Evolutionary conservation across 73 alveolate genomes (phyloP).

Genomic region (Paramecium biaurelia): DNA sequence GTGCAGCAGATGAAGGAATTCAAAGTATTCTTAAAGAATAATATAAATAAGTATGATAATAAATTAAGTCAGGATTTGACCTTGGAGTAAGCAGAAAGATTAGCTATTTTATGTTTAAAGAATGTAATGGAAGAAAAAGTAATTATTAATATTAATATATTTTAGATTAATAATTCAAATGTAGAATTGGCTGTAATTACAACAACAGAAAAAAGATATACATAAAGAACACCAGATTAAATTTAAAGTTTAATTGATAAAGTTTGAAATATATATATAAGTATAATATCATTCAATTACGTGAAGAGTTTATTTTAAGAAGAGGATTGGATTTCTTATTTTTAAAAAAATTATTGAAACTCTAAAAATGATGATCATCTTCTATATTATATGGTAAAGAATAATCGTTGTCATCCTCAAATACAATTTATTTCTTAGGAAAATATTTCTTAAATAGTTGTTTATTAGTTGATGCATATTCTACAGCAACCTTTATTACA

Average conservation of each 20-base stretch:
- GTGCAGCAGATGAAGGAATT: conserved; percentile 96
- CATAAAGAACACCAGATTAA: conserved; percentile 42
- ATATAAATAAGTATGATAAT: conserved; percentile 70
- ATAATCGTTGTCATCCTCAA: conserved; percentile 47
- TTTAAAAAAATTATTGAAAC: neutral
- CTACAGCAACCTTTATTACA: conserved; percentile 2
- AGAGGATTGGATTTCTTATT: neutral
- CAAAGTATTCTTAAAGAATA: conserved; percentile 84
- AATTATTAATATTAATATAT: neutral
- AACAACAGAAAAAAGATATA: conserved; percentile 68
- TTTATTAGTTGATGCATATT: conserved; percentile 1
- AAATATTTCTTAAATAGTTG: conserved; percentile 15
- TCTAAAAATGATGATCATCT: conserved; percentile 25
- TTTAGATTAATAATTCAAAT: conserved; percentile 77
- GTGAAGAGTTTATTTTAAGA: neutral
- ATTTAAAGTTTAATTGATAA: conserved; percentile 36
- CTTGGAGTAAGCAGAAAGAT: conserved; percentile 87
- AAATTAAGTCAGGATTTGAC: conserved; percentile 62
- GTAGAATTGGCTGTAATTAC: conserved; percentile 90
- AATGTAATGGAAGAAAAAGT: conserved; percentile 93
- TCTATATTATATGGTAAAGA: conserved; percentile 14
- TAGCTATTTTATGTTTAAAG: conserved; percentile 85
- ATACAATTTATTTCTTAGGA: conserved; percentile 6
- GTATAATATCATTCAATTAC: neutral
- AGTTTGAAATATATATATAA: neutral